Evolutionary conservation across 2,329 filamentous ascomycete species (phyloP), one percentile per base, ranked within the genome.

Genomic region (Neurospora sp.): DNA sequence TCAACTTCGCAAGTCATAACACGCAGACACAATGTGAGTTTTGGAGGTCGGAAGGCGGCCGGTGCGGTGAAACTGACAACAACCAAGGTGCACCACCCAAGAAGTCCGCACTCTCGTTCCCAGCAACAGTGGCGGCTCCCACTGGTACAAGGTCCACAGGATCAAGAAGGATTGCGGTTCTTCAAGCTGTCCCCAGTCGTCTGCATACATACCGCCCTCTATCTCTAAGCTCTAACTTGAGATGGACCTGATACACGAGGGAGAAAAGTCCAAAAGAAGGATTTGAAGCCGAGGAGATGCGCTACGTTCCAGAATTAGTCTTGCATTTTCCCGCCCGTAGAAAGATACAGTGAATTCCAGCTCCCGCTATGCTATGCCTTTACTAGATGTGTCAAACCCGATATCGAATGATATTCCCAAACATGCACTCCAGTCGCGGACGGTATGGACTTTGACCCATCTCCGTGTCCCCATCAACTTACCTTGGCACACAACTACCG

Each of bases 331-430:
- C 43, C n/a, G 10, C 4, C 19, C 43, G 43, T 52, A 23, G 6
- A 52, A 28, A 58, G 13, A 58, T 58, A 33, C 1, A 9, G 23
- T 58, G 2, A 58, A 58, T 33, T 58, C 23, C 23, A 17, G 2
- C 33, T 58, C 46, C 46, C 23, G 46, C 46, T 58, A 33, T 33
- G 46, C 46, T 58, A 58, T 58, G 46, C 46, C 1, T 58, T 28
- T 28, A 28, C 11, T 15, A 19, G 2, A 15, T 58, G 10, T 28
- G 9, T 4, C 11, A 5, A 1, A 28, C 11, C 46, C 11, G n/a
- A n/a, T n/a, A 8, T 10, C 19, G 2, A 28, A 58, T 58, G 11
- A 28, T 58, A 15, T 69, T 84, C 0, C 83, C 82, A 79, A 89
- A 89, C 68, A n/a, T n/a, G 3, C 17, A 43, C 40, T 19, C 40